These are phyloP conservation scores for Sarocladium oryzae DNA, from an alignment of 2,329 filamentous ascomycete genomes.

Conservation along the genomic window DNA sequence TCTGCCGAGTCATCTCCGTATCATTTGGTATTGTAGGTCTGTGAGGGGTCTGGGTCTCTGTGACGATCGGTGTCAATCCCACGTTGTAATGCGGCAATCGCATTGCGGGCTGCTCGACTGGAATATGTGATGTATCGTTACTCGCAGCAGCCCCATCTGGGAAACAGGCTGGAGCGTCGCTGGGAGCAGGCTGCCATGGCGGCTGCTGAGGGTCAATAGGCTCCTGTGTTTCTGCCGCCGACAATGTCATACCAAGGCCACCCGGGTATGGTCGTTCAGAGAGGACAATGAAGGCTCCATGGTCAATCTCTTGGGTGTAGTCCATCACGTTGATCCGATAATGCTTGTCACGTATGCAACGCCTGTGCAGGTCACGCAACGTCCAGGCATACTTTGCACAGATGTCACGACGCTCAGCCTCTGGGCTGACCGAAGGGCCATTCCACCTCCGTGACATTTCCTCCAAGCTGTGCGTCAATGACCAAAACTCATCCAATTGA, in stretches of 20 bases:
- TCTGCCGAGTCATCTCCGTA: conserved; percentile 18
- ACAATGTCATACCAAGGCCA: neutral
- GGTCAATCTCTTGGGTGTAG: conserved; percentile 12
- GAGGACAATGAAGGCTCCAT: neutral
- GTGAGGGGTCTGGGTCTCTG: neutral
- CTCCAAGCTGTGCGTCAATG: conserved; percentile 16
- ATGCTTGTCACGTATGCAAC: conserved; percentile 11
- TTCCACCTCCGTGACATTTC: conserved; percentile 17
- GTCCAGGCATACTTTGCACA: conserved; percentile 16
- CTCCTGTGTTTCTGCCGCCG: neutral
- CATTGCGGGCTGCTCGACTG: neutral
- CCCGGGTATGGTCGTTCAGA: neutral
- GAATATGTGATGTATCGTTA: neutral
- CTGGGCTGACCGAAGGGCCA: conserved; percentile 4
- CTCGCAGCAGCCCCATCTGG: neutral
- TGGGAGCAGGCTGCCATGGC: neutral
- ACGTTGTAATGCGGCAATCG: neutral
- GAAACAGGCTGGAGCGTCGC: neutral
- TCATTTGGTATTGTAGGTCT: conserved; percentile 7
- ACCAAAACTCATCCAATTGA: conserved; percentile 17
- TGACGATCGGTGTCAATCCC: neutral
- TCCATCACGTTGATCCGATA: conserved; percentile 14
- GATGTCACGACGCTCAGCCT: conserved; percentile 12
- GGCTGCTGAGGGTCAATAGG: neutral
- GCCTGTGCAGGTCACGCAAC: conserved; percentile 13